These are phyloP conservation scores for Pseudopyrenochaeta lycopersici DNA, from an alignment of 2,329 filamentous ascomycete species.

Conservation along the genomic window DNA sequence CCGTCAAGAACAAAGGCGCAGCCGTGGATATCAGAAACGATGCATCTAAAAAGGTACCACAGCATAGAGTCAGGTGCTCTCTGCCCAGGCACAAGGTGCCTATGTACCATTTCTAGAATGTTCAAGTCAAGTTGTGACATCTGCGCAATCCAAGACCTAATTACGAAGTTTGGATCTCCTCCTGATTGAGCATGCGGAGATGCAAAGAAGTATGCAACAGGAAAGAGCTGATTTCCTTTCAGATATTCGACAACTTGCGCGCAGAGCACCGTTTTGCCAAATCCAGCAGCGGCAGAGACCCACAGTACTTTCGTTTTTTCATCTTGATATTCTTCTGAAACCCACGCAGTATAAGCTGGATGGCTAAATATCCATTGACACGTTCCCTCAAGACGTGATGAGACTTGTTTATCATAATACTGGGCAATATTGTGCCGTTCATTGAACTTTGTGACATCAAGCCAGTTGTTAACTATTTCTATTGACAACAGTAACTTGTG, in stretches of 20 bases:
- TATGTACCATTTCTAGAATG: slow-evolving; percentile 8
- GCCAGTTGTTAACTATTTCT: slow-evolving; percentile 36
- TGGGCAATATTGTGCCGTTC: background rate
- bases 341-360: slow-evolving; percentile 4
- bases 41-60: slow-evolving; percentile 5
- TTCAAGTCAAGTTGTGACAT: slow-evolving; percentile 12
- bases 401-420: slow-evolving; percentile 9
- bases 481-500: background rate
- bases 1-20: slow-evolving; percentile 44
- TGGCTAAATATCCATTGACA: slow-evolving; percentile 10
- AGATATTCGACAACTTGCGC: slow-evolving; percentile 40
- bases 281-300: slow-evolving; percentile 44
- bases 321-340: background rate
- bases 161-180: slow-evolving; percentile 35
- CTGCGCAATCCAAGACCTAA: slow-evolving; percentile 45
- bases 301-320: slow-evolving; percentile 34
- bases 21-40: slow-evolving; percentile 1
- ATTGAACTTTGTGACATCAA: slow-evolving; percentile 6
- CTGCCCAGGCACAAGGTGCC: slow-evolving; percentile 3
- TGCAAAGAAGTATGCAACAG: slow-evolving; percentile 46
- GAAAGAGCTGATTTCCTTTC: background rate
- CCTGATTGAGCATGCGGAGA: slow-evolving; percentile 33
- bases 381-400: slow-evolving; percentile 8
- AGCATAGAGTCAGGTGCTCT: slow-evolving; percentile 8
- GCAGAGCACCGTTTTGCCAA: slow-evolving; percentile 48